Evolutionary conservation across 1,284 basidiomycete species (phyloP), one percentile per base, ranked within the genome.

Genomic region (Mycosarcoma maydis): DNA sequence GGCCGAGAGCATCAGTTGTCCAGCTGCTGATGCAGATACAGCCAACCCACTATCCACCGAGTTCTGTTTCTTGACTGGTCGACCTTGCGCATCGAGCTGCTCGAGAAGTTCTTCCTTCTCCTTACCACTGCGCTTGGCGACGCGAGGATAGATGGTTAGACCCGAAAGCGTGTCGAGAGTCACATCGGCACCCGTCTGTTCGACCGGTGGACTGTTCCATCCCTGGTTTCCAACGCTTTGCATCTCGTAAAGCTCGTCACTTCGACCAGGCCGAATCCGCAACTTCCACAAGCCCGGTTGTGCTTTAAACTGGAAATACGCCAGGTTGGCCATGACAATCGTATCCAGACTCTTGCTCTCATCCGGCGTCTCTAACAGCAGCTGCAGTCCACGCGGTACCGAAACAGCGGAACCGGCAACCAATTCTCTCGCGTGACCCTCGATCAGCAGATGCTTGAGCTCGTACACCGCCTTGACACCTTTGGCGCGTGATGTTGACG

Each of bases 271-370:
- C 4, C 94, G 87, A 52, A 98, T 93, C 50, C 89, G 87, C 2
- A 98, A 85, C 43, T 86, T 84, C 85, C 91, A 96, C 0, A 91
- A 88, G 3, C 95, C 95, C 0, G 95, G 95, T 44, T 87, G 89
- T 3, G 92, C 90, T 78, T 92, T 93, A 85, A 98, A 94, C 82
- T 98, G 96, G 65, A 97, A 85, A 83, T 98, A 98, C 3, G 95
- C 96, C 9, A 98, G 84, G 79, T 98, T 98, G 6, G 92, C 93
- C 73, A 97, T 92, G 40, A 98, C 90, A 64, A 83, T 83, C 30
- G 83, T 84, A 30, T 81, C 78, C 32, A 78, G 54, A n/a, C 48
- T 55, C 24, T 53, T 42, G 16, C 34, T 34, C 7, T 48, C 60
- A 42, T 81, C 74, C 7, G 71, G 69, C 6, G 74, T 75, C 40